A percentile compares a stretch with the other conserved stretches of the same genome.
Conservation (phyloP, 352 stramenopile genomes). For the Phytophthora megakarya region DNA sequence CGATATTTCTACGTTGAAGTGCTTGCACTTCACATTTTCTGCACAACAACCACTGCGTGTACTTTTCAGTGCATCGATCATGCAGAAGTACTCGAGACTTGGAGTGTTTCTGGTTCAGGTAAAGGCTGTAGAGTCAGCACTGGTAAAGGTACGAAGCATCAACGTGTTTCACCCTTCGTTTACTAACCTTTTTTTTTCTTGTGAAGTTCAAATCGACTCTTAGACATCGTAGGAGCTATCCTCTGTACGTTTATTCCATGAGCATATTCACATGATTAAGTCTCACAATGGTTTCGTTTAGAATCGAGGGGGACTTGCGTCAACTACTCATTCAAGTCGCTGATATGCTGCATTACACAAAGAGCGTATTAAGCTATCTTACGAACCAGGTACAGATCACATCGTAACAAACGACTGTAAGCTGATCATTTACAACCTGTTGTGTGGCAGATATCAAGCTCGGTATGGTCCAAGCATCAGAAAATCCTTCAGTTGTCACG, state of each 20-base stretch:
- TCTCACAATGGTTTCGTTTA: constrained; percentile 10
- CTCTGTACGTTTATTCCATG: constrained; percentile 38
- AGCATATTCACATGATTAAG: not conserved
- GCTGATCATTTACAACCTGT: constrained; percentile 2
- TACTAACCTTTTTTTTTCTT: not conserved
- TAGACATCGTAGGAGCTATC: constrained; percentile 54
- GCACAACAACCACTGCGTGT: constrained; percentile 55
- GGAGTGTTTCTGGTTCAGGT: constrained; percentile 66
- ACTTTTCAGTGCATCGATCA: constrained; percentile 60
- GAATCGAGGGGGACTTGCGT: constrained; percentile 52
- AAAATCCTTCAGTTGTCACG: constrained; percentile 21
- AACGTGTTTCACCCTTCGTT: not conserved
- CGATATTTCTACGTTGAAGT: constrained; percentile 61
- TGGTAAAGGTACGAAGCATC: constrained; percentile 52
- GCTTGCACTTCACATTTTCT: constrained; percentile 63
- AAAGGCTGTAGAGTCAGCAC: constrained; percentile 57
- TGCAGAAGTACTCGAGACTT: constrained; percentile 69
- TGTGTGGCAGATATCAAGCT: constrained; percentile 30
- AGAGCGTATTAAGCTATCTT: constrained; percentile 70
- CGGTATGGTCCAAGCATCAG: constrained; percentile 31
- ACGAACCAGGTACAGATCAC: constrained; percentile 59
- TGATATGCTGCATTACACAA: constrained; percentile 82
- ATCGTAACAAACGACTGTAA: not conserved
- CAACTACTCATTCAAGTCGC: constrained; percentile 52
- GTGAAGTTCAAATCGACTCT: constrained; percentile 63